These are phyloP conservation scores for Arctium minus DNA, from an alignment of 129 eudicot genomes.

Conservation along the genomic window DNA sequence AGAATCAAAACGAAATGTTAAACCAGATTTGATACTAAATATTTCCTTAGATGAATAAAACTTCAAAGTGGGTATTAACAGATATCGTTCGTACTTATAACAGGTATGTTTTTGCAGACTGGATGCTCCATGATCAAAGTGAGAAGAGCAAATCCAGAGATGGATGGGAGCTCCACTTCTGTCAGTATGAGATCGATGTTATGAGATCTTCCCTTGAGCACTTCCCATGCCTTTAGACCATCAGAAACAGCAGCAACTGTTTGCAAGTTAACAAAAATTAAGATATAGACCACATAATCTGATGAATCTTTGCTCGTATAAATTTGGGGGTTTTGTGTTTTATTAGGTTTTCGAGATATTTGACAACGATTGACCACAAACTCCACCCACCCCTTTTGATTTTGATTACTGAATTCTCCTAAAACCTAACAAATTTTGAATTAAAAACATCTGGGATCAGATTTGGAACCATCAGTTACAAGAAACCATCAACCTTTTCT, in stretches of 20 bases:
- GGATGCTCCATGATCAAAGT: constrained; percentile 74
- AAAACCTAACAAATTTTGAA: not conserved
- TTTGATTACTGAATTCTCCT: not conserved
- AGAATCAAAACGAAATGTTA: constrained; percentile 3
- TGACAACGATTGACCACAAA: not conserved
- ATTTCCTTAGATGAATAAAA: not conserved
- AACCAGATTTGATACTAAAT: not conserved
- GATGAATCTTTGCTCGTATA: not conserved
- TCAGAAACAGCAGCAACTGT: constrained; percentile 87
- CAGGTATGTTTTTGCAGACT: constrained; percentile 83
- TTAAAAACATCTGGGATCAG: not conserved
- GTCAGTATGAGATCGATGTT: constrained; percentile 76
- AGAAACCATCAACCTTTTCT: not conserved
- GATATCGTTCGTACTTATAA: constrained; percentile 71
- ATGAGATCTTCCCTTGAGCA: constrained; percentile 56
- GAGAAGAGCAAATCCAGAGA: constrained; percentile 85
- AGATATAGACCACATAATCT: not conserved
- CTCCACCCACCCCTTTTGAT: not conserved
- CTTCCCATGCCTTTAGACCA: constrained; percentile 93
- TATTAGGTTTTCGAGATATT: not conserved
- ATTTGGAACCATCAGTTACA: not conserved
- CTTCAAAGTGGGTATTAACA: not conserved
- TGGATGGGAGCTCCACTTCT: constrained; percentile 82
- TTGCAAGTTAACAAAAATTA: not conserved
- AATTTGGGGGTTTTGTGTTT: constrained; percentile 3